Evolutionary conservation across 2,329 filamentous ascomycete species (phyloP), one percentile per base, ranked within the genome.

Genomic region (Cercospora citrullina): DNA sequence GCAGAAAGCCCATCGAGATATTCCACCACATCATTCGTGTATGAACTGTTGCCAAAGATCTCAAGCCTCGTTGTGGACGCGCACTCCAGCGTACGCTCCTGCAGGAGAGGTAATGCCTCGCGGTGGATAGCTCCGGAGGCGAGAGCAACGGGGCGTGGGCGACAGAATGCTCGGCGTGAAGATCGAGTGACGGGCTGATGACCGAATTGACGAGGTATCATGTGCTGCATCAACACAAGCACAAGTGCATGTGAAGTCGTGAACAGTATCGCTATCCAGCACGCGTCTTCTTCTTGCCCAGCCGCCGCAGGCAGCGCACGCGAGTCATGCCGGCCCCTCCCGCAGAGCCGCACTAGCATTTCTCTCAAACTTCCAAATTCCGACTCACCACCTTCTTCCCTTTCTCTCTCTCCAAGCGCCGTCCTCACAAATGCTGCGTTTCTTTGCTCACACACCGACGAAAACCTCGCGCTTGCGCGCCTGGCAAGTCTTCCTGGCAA

Each of bases 391-490:
- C 57, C 28, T 59, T 31, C 59, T 39, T 60, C 66, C 68, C 77
- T 78, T 68, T 68, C 73, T 73, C 73, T 73, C 64, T 81, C 81
- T 77, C 79, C 79, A 90, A 91, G 89, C 88, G 89, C 87, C 90
- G 89, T 89, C 91, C 91, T 90, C 87, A 86, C 88, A 90, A 94
- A 92, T 87, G 92, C 91, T 91, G 91, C 91, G 91, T 94, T 94
- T 94, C 91, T 92, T 93, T 94, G 91, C 91, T 90, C 90, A 90
- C 91, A 87, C 88, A 92, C 84, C 81, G 82, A 85, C 81, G 73
- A 33, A 58, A 51, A 55, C 36, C 28, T 64, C 69, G 72, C 66
- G 68, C 71, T 59, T 26, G 10, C 55, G 55, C 55, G 28, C 31
- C 9, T 12, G 71, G 26, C 30, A 5, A 53, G 60, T 68, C 74